Evolutionary conservation across 2,329 filamentous ascomycete species (phyloP), one percentile per base, ranked within the genome.

Genomic region (Annulohypoxylon truncatum): DNA sequence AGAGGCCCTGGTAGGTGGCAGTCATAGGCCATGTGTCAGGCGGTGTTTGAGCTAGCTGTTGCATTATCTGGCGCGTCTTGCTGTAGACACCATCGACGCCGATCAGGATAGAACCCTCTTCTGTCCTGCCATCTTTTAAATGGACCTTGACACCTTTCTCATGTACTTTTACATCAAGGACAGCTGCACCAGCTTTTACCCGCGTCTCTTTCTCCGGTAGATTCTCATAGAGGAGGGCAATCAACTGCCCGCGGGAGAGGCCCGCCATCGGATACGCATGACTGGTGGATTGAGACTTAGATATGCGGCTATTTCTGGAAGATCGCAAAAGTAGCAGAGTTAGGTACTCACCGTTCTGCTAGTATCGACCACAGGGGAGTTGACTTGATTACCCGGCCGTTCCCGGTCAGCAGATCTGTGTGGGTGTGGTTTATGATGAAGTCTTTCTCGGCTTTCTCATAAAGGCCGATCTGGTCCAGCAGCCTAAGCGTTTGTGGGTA

Each of bases 381-480:
- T 33, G 47, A 51, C n/a, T 51, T 51, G 47, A 51, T 51, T 31
- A 51, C 28, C 22, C 18, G n/a, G 28, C 47, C 47, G 18, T 51
- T 51, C 28, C 28, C n/a, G 18, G n/a, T 15, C 12, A 51, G 47
- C 9, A 51, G 13, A 51, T 51, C 47, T 51, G 47, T 51, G 13
- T 18, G 15, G 47, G n/a, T 51, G 47, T 33, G 47, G 28, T 51
- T 51, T 33, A 51, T 51, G 47, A 51, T 51, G 28, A 18, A 33
- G 47, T 51, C 47, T 22, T 28, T 47, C 13, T 38, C 33, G n/a
- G 28, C 47, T 51, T 51, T 51, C 18, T 26, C 50, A 33, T 53
- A 53, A 12, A 53, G 31, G 4, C 50, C 50, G 24, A 53, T 24
- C 31, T 53, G 50, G 28, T 53, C 50, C 18, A 53, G 20, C 22